Evolutionary conservation across 148 eudicot species (phyloP).

Genomic region (Amaranthus palmeri): DNA sequence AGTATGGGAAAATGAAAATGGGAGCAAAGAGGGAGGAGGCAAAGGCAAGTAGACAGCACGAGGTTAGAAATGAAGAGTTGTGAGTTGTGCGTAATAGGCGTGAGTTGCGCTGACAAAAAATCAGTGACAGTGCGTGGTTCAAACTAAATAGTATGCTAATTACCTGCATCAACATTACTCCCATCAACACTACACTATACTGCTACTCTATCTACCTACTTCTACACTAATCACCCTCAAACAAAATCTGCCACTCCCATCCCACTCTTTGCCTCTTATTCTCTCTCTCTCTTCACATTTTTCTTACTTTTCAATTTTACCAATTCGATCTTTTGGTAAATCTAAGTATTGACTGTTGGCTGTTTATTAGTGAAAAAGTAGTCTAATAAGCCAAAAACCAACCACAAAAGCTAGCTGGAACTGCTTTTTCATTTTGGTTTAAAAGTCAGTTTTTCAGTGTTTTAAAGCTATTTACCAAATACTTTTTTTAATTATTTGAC

Average conservation of each 20-base stretch:
- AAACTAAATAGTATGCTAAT: background rate
- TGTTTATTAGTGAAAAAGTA: no score
- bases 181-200: background rate
- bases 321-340: no score
- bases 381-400: no score
- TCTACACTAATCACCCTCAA: background rate
- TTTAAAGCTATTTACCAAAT: no score
- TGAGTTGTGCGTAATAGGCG: slow-evolving; percentile 20
- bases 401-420: no score
- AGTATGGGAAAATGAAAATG: slow-evolving; percentile 5
- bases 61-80: slow-evolving; percentile 1
- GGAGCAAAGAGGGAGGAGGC: background rate
- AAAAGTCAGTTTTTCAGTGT: no score
- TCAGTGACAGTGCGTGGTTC: background rate
- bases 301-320: no score
- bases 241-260: background rate
- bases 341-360: no score
- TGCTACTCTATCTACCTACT: background rate
- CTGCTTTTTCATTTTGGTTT: no score
- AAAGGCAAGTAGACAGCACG: background rate
- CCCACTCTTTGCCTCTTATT: no score
- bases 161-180: background rate
- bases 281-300: no score
- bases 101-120: slow-evolving; percentile 32
- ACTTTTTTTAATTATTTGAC: no score